Base-by-base conservation (phyloP, 2,329 filamentous ascomycete species). In the Pyrenophora tritici-repentis region DNA sequence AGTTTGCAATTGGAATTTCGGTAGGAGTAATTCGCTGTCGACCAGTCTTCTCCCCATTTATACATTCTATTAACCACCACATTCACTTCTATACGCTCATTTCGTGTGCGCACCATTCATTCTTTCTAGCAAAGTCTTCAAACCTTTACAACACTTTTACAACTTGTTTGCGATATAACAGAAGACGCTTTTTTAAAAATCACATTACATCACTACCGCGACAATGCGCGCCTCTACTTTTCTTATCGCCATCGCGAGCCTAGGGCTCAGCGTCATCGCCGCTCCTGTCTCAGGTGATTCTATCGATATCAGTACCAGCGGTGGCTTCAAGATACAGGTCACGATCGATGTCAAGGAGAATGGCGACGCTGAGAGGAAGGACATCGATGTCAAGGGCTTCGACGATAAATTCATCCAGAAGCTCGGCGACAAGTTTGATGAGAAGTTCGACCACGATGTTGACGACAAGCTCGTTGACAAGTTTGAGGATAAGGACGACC, bases 1-100 rank as follows among this genome's bases (percentile, higher is more conserved):
- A 14, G 4, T 1, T 34, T 8, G 24, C 37, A 9, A 34, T 18
- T 4, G 17, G 16, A 3, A 24, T 6, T 14, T 50, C 13, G n/a
- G 38, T 42, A 61, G 56, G 55, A 58, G 50, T 54, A 45, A 53
- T 47, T 34, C 32, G 47, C 62, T 66, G 62, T 66, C 63, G 61
- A 66, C 52, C 62, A 63, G 62, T 63, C 6, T 7, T 33, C 58
- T 51, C 51, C 56, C 58, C 59, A 45, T 36, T 44, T 47, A 50
- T 49, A 38, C 47, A 42, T 58, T 31, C 56, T 62, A 44, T 51
- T 53, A 56, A 54, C 55, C 35, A 13, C 55, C 35, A 29, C 26
- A 9, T 33, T 37, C 49, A 32, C 41, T 40, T 47, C 18, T 45
- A 32, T 41, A 20, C 42, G 7, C 44, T 44, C 36, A 34, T 45